phyloP scores from a whole-genome alignment of 345 rosid genomes.

The Dovyalis caffra region DNA sequence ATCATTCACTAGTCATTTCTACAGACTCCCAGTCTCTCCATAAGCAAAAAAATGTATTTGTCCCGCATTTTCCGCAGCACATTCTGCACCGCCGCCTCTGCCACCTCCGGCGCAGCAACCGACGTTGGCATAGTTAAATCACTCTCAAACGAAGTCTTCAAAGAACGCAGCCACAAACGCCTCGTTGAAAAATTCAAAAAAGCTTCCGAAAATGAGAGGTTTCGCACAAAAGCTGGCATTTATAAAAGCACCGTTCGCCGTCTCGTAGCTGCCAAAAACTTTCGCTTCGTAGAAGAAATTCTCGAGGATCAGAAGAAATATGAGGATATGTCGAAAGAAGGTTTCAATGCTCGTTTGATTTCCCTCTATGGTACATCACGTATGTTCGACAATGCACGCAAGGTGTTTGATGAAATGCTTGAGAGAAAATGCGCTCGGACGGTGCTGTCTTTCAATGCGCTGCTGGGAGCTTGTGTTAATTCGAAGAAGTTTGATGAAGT shows the following conservation, averaged over 20 bases:
- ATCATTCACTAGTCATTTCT: too few species aligned
- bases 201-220: conserved; percentile 41
- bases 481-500: conserved; percentile 43
- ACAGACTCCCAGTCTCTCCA: too few species aligned
- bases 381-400: conserved; percentile 63
- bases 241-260: conserved; percentile 61
- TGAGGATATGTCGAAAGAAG: conserved; percentile 53
- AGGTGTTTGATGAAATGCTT: conserved; percentile 77
- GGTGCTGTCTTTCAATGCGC: conserved; percentile 60
- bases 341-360: conserved; percentile 58
- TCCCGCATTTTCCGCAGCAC: too few species aligned
- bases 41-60: too few species aligned
- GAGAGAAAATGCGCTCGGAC: conserved; percentile 50
- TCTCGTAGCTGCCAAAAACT: conserved; percentile 50
- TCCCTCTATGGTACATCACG: conserved; percentile 45
- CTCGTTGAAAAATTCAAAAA: conserved; percentile 62
- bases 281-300: conserved; percentile 51
- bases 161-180: conserved; percentile 55
- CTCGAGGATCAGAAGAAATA: conserved; percentile 69
- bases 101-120: too few species aligned
- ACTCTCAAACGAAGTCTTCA: conserved; percentile 29
- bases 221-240: conserved; percentile 48
- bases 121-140: too few species aligned
- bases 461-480: conserved; percentile 42
- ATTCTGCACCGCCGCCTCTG: not conserved